Percentiles rank a stretch among this genome's conserved stretches.
phyloP scores from a whole-genome alignment of 1,284 basidiomycete species.

The Austroboletus novae-zelandiae region DNA sequence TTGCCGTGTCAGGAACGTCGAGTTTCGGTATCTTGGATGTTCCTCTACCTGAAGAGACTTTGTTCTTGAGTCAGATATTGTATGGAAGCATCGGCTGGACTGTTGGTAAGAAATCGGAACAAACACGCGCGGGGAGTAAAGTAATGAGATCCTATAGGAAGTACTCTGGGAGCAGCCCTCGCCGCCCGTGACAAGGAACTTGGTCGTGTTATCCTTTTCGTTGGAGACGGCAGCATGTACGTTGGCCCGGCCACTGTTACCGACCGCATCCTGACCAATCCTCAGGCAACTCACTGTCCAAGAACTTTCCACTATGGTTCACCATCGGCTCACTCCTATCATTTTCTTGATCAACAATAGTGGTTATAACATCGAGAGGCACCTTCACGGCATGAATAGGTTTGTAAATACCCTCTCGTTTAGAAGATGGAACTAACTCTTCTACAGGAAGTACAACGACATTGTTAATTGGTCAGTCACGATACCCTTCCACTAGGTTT shows the following conservation, averaged over 20 bases:
- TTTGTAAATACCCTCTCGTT: slow-evolving; percentile 7
- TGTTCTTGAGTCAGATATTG: slow-evolving; percentile 74
- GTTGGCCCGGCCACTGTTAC: slow-evolving; percentile 20
- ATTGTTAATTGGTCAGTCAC: slow-evolving; percentile 57
- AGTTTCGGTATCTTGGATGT: slow-evolving; percentile 79
- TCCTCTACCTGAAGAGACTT: slow-evolving; percentile 64
- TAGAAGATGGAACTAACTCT: slow-evolving; percentile 28
- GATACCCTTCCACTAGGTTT: background rate
- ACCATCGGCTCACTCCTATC: slow-evolving; percentile 66
- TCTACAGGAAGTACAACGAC: slow-evolving; percentile 68
- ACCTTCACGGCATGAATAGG: slow-evolving; percentile 64
- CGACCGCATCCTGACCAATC: background rate
- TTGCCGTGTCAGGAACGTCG: slow-evolving; percentile 41
- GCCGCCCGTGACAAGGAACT: slow-evolving; percentile 69
- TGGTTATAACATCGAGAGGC: slow-evolving; percentile 87
- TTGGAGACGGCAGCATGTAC: slow-evolving; percentile 80
- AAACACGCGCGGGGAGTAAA: slow-evolving; percentile 10
- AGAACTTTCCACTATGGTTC: slow-evolving; percentile 79
- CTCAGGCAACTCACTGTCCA: slow-evolving; percentile 70
- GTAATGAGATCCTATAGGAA: slow-evolving; percentile 35
- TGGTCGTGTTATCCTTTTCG: slow-evolving; percentile 77
- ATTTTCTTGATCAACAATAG: slow-evolving; percentile 88
- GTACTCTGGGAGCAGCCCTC: slow-evolving; percentile 71
- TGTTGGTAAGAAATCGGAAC: slow-evolving; percentile 49
- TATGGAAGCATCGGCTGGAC: slow-evolving; percentile 91